Evolutionary conservation across 495 filamentous ascomycete genomes (phyloP), one percentile per base, ranked within the genome.

Genomic region (Penicillium arizonense): DNA sequence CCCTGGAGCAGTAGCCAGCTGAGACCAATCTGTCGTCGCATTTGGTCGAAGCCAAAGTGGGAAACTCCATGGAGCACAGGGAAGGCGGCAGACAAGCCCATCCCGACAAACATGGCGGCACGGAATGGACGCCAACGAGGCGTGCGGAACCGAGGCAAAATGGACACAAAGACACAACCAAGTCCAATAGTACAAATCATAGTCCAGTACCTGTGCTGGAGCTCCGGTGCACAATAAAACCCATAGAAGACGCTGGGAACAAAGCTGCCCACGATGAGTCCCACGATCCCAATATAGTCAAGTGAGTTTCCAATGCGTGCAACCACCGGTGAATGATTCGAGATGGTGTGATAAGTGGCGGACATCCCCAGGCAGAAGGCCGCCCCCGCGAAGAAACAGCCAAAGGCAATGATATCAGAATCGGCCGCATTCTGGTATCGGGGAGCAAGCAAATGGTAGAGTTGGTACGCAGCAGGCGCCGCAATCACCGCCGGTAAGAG

Each of bases 201-300:
- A 3, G 77, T 79, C 79, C 89, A 84, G 65, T 96, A 96, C 24
- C 78, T 62, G 30, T 72, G 76, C 68, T 87, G 80, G 53, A 91
- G 66, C 7, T 67, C 59, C 16, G 81, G 77, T 33, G 81, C 65
- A 56, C 86, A 89, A 61, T 81, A 87, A 61, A 96, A 90, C 3
- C 88, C 93, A 64, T 96, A 97, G 73, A 88, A 95, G 49, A 96
- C 67, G 41, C 87, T 86, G 3, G 93, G 90, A 16, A 96, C 82
- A 62, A 88, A 95, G 65, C 87, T 91, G 32, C 93, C 91, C 56
- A 89, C 86, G 54, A 96, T 96, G 56, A 96, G 72, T 44, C 87
- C 80, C 28, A 97, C 87, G 63, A 97, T 97, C 9, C 93, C 93
- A 13, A 92, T 79, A 64, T 96, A 96, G 64, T 97, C 93, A 30